Conservation (phyloP, 148 eudicot genomes). For the Silene latifolia region DNA sequence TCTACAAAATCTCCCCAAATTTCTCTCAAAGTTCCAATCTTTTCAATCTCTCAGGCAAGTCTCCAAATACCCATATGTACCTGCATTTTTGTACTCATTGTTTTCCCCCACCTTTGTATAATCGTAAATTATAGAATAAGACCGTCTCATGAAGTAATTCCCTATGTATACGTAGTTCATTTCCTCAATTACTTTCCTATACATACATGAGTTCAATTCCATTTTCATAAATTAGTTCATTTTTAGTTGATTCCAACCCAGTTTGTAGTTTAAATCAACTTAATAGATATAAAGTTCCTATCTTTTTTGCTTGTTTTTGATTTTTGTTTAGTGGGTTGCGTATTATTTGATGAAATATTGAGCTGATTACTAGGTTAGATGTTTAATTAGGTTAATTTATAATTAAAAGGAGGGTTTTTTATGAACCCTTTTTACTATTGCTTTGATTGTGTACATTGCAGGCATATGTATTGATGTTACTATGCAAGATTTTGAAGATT, state of each 20-base stretch:
- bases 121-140: too few species aligned
- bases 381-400: not conserved
- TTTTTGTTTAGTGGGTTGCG: conserved; percentile 9
- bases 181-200: not conserved
- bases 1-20: not conserved
- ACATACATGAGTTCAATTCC: not conserved
- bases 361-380: not conserved
- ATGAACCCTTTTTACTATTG: too few species aligned
- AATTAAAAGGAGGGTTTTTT: not conserved
- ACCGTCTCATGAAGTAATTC: too few species aligned
- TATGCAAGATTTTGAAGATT: not conserved
- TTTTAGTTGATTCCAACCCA: not conserved
- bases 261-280: not conserved
- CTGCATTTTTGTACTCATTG: not conserved
- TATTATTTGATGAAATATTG: not conserved
- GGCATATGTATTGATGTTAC: too few species aligned
- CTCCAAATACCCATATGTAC: not conserved
- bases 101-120: not conserved
- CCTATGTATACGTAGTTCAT: too few species aligned
- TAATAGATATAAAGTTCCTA: not conserved
- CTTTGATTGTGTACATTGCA: conserved; percentile 5
- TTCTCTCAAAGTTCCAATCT: not conserved
- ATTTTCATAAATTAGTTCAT: not conserved
- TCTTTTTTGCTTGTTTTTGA: not conserved
- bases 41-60: conserved; percentile 12